Base-by-base conservation (phyloP, 1,284 basidiomycete species). In the Volvariella volvacea region DNA sequence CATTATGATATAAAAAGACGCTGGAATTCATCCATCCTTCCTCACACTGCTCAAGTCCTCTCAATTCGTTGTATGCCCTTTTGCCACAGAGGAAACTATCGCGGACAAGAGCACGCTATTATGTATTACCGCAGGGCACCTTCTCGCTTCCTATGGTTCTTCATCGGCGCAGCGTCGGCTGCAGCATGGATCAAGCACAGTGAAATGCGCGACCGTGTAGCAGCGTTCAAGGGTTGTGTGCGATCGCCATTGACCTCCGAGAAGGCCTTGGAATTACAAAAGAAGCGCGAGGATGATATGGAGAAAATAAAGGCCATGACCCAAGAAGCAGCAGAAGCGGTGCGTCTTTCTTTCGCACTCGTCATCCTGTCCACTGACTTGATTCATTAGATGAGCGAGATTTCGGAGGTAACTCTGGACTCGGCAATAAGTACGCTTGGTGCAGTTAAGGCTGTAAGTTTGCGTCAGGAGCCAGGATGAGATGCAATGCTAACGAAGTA, bases 391-490 rank as follows among this genome's bases (percentile, higher is more conserved):
- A 71, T 81, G 63, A 61, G 65, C 12, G 81, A 84, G 39, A 56
- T 84, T 45, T 84, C 84, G 2, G 83, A 86, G 58, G 68, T 72
- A n/a, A 81, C 83, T 0, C 70, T 86, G 15, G 81, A 84, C 44
- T 69, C 71, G 17, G 66, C 84, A 34, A 57, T 83, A 39, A 58
- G 62, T 20, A 76, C 71, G 1, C 68, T 80, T 34, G 74, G 81
- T 52, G 61, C 68, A 32, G 62, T 86, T 42, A 84, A 83, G 64
- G 63, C 63, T 15, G 83, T 85, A 50, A 48, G 78, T 67, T 4
- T 42, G 33, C 2, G 44, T 38, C 33, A n/a, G 31, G 28, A 14
- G 22, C 15, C 34, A 12, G 31, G 3, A 30, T 20, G n/a, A n/a
- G n/a, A n/a, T n/a, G n/a, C n/a, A n/a, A n/a, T n/a, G n/a, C n/a